These are phyloP conservation scores for Nitzschia sp. DNA, from an alignment of 108 stramenopile genomes.

Conservation along the genomic window DNA sequence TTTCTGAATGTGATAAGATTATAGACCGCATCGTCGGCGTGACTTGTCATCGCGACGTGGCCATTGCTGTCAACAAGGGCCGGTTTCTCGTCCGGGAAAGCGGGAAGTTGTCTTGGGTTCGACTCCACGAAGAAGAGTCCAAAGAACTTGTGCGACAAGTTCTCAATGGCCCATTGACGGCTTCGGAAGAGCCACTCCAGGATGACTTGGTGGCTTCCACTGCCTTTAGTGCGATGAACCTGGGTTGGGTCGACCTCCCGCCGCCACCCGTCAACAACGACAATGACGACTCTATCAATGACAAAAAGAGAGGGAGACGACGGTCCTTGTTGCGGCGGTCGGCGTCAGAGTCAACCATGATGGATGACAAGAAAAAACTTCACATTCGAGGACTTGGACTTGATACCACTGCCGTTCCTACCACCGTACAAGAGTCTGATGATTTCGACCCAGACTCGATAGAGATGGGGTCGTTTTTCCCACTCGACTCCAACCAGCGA, in stretches of 20 bases:
- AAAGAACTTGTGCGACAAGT: slow-evolving; percentile 19
- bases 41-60: slow-evolving; percentile 16
- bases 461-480: not conserved
- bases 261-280: not conserved
- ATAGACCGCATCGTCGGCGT: slow-evolving; percentile 20
- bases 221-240: slow-evolving; percentile 16
- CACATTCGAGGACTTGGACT: slow-evolving; percentile 15
- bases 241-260: not conserved
- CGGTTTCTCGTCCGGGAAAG: slow-evolving; percentile 24
- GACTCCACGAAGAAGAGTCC: slow-evolving; percentile 17
- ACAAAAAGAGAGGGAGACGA: slow-evolving; percentile 30
- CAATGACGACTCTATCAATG: not conserved
- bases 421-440: not conserved
- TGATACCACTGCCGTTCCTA: not conserved
- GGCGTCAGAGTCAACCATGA: slow-evolving; percentile 30
- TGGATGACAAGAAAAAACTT: slow-evolving; percentile 29
- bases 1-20: slow-evolving; percentile 26
- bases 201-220: slow-evolving; percentile 10
- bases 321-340: slow-evolving; percentile 31
- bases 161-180: not conserved
- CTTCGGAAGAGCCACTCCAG: slow-evolving; percentile 4
- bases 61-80: slow-evolving; percentile 16
- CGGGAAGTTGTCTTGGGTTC: slow-evolving; percentile 13
- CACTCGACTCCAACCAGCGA: not conserved
- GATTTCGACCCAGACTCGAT: slow-evolving; percentile 10